phyloP scores from a whole-genome alignment of 2,329 filamentous ascomycete species.

The Ophiosphaerella narmari region DNA sequence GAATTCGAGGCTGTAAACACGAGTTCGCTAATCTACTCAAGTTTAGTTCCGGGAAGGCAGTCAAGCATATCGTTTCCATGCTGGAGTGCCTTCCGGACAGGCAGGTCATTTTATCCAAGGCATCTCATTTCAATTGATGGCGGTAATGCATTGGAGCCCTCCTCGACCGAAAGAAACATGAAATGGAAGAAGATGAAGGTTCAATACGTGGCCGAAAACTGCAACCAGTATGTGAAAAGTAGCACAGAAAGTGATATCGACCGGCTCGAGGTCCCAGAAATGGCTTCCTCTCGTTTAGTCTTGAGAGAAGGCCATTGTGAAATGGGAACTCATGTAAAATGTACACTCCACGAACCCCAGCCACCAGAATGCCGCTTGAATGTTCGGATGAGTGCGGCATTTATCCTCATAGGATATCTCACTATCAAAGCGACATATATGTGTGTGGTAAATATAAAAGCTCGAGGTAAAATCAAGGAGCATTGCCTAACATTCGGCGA shows the following conservation, averaged over 20 bases:
- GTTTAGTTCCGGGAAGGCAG: no score
- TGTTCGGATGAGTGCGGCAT: constrained; percentile 36
- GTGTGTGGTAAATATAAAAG: constrained; percentile 28
- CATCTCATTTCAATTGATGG: constrained; percentile 1
- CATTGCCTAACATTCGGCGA: constrained; percentile 39
- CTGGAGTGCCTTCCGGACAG: constrained; percentile 31
- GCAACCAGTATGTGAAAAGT: constrained; percentile 10
- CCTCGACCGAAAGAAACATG: neutral
- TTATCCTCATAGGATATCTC: constrained; percentile 30
- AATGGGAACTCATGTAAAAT: constrained; percentile 12
- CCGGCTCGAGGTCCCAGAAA: constrained; percentile 4
- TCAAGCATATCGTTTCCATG: constrained; percentile 28
- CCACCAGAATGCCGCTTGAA: constrained; percentile 31
- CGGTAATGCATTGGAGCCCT: constrained; percentile 2
- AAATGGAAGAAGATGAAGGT: constrained; percentile 18
- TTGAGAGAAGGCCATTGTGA: no score
- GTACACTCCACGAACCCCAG: constrained; percentile 12
- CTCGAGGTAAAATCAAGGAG: constrained; percentile 31
- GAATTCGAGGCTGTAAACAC: constrained; percentile 21
- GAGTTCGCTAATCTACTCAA: no score
- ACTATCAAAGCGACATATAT: constrained; percentile 37
- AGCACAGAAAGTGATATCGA: constrained; percentile 10
- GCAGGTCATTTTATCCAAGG: constrained; percentile 20
- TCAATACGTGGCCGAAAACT: constrained; percentile 11
- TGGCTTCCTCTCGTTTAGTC: no score